Conservation (phyloP, 139 green algal genomes). For the Yamagishiella unicocca region DNA sequence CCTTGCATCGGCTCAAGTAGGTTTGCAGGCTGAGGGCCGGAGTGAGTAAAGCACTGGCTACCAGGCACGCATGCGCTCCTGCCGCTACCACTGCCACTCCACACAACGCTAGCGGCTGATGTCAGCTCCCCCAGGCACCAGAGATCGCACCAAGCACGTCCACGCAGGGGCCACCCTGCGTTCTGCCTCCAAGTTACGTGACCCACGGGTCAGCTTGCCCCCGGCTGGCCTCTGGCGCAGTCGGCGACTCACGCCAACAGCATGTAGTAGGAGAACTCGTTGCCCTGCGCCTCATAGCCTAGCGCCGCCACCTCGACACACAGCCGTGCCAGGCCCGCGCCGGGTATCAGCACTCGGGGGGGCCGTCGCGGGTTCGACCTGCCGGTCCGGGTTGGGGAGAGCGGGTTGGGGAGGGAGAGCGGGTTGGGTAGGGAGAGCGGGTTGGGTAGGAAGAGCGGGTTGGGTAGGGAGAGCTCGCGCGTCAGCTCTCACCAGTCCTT, state of each 20-base stretch:
- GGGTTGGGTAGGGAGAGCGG: not conserved
- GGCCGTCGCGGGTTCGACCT: slow-evolving; percentile 40
- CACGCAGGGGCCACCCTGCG: too few species aligned
- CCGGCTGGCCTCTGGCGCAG: too few species aligned
- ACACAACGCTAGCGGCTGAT: too few species aligned
- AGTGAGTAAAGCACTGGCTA: too few species aligned
- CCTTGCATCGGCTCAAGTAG: too few species aligned
- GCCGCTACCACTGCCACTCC: too few species aligned
- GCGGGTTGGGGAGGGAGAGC: not conserved
- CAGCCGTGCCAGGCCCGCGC: slow-evolving; percentile 90
- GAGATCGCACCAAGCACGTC: too few species aligned
- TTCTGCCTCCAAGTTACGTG: too few species aligned
- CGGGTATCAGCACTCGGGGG: slow-evolving; percentile 87
- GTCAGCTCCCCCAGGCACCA: too few species aligned
- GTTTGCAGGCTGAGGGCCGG: too few species aligned
- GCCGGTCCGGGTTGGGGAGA: not conserved
- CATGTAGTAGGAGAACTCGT: slow-evolving; percentile 99
- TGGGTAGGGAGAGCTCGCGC: not conserved
- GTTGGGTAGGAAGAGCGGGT: not conserved
- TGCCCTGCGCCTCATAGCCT: slow-evolving; percentile 87
- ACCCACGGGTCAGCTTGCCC: too few species aligned
- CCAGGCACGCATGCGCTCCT: too few species aligned
- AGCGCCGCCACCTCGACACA: slow-evolving; percentile 76
- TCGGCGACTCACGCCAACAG: slow-evolving; percentile 83
- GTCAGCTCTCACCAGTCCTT: slow-evolving; percentile 31